A percentile compares a stretch with the other conserved stretches of the same genome.
Evolutionary conservation across 2,329 filamentous ascomycete genomes (phyloP).

Genomic region (Cyclaneusma minus): DNA sequence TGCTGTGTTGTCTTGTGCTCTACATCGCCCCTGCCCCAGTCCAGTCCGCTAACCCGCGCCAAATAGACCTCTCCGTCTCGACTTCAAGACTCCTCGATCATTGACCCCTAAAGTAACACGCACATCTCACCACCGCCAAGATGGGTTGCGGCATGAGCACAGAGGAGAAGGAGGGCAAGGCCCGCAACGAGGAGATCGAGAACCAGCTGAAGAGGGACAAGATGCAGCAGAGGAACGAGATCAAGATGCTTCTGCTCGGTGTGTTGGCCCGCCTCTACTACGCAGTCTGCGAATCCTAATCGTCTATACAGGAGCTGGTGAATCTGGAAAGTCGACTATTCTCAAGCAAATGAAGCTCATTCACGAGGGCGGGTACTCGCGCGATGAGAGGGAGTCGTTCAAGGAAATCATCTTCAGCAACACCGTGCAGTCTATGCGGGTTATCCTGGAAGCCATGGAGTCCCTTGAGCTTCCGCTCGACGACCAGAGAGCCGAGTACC

Average conservation of each 20-base stretch:
- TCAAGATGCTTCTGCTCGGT: slow-evolving; percentile 99
- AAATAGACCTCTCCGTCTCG: too few species aligned
- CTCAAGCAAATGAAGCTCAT: slow-evolving; percentile 99
- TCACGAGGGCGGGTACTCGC: slow-evolving; percentile 95
- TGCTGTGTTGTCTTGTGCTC: too few species aligned
- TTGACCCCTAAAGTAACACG: too few species aligned
- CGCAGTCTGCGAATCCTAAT: slow-evolving; percentile 3
- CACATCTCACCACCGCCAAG: slow-evolving; percentile 39
- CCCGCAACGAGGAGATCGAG: slow-evolving; percentile 98
- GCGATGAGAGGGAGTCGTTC: slow-evolving; percentile 89
- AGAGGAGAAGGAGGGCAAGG: slow-evolving; percentile 99
- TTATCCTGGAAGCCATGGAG: slow-evolving; percentile 82
- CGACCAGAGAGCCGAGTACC: slow-evolving; percentile 28
- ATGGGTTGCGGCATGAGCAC: slow-evolving; percentile 99
- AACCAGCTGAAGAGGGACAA: slow-evolving; percentile 98
- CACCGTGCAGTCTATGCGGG: slow-evolving; percentile 81
- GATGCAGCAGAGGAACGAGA: slow-evolving; percentile 98
- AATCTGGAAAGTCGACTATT: slow-evolving; percentile 91
- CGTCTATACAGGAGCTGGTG: slow-evolving; percentile 47
- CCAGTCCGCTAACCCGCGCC: too few species aligned
- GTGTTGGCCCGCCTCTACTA: slow-evolving; percentile 23
- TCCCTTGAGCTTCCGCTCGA: slow-evolving; percentile 71
- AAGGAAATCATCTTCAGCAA: slow-evolving; percentile 95
- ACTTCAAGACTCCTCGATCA: too few species aligned
- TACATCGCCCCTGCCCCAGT: too few species aligned